These are phyloP conservation scores for Claviceps pazoutovae DNA, from an alignment of 2,329 filamentous ascomycete species.

Conservation along the genomic window DNA sequence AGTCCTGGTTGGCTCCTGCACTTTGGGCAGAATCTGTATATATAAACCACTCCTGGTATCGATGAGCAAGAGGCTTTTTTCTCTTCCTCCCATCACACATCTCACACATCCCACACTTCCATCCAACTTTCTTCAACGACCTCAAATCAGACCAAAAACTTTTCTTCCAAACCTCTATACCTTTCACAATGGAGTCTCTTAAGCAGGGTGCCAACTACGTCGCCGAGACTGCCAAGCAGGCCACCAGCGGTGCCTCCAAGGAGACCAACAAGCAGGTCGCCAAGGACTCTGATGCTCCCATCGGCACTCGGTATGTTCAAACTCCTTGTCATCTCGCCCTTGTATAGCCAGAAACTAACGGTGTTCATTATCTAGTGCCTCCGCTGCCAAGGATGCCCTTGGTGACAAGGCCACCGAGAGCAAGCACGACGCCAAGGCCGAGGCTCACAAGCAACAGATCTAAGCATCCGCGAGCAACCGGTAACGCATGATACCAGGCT, in stretches of 20 bases:
- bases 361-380: conserved; percentile 19
- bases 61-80: neutral
- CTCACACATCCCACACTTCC: neutral
- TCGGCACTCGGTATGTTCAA: conserved; percentile 36
- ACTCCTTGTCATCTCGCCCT: neutral
- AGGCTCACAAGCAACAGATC: conserved; percentile 27
- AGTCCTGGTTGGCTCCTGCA: neutral
- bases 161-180: neutral
- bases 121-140: neutral
- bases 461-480: conserved; percentile 13
- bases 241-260: conserved; percentile 43
- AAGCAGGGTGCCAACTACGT: conserved; percentile 55
- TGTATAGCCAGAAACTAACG: neutral
- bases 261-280: conserved; percentile 56
- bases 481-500: neutral
- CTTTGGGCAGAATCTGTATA: neutral
- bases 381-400: conserved; percentile 34
- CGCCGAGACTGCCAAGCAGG: conserved; percentile 46
- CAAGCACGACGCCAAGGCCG: conserved; percentile 25
- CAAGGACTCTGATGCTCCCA: conserved; percentile 41
- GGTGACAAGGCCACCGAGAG: conserved; percentile 31
- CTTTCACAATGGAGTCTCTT: conserved; percentile 34
- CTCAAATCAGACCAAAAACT: conserved; percentile 4
- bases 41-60: neutral
- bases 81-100: neutral